phyloP scores from a whole-genome alignment of 208 protist genomes.

The Naegleria lovaniensis region DNA sequence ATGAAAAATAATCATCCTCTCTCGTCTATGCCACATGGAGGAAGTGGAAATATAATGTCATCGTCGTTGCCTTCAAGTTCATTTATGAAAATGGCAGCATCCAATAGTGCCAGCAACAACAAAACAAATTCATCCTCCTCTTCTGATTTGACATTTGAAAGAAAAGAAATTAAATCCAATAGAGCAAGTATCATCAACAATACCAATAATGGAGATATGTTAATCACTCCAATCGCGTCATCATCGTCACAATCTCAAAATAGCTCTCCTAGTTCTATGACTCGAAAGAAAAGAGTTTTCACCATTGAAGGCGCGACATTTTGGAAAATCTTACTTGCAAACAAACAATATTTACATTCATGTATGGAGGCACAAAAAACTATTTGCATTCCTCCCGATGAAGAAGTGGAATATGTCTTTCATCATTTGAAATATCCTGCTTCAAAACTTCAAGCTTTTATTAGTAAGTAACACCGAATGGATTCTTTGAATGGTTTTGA shows the following conservation, averaged over 20 bases:
- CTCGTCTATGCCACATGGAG: neutral
- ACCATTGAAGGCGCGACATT: neutral
- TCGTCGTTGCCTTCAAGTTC: neutral
- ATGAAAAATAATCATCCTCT: too few species aligned
- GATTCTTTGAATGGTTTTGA: too few species aligned
- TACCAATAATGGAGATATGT: neutral
- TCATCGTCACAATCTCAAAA: too few species aligned
- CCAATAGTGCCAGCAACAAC: neutral
- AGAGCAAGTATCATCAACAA: neutral
- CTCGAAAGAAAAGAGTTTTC: neutral
- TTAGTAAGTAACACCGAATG: too few species aligned
- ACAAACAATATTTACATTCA: neutral
- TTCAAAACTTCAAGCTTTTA: neutral
- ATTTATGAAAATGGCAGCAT: neutral
- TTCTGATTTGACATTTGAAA: neutral
- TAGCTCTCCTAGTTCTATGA: too few species aligned
- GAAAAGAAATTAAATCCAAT: neutral
- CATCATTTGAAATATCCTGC: neutral
- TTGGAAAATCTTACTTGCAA: neutral
- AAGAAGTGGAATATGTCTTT: neutral
- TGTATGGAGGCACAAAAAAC: neutral
- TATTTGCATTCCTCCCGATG: constrained; percentile 8
- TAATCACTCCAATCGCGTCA: too few species aligned
- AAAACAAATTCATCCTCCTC: neutral
- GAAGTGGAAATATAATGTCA: neutral